phyloP scores from a whole-genome alignment of 257 asterid species.

The Scutellaria baicalensis region DNA sequence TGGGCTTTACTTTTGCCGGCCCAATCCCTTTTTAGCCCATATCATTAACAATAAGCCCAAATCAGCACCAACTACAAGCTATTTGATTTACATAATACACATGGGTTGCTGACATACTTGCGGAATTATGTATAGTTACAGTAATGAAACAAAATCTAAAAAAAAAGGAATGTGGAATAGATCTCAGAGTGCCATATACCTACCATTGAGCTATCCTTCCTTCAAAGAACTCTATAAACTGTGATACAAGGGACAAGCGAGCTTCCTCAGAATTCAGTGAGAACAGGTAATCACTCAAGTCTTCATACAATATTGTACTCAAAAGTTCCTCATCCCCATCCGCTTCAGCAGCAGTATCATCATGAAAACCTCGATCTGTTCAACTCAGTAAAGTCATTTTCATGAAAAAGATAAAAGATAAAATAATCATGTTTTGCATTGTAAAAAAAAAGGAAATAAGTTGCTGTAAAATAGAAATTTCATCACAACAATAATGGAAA shows the following conservation, averaged over 20 bases:
- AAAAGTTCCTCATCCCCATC: conserved; percentile 79
- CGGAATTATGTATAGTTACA: not conserved
- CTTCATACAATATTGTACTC: conserved; percentile 73
- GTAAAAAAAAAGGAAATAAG: not conserved
- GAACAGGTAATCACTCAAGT: conserved; percentile 79
- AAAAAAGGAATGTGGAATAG: conserved; percentile 1
- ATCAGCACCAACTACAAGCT: not conserved
- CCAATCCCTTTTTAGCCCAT: too few relatives aligned
- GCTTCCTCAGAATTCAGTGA: conserved; percentile 77
- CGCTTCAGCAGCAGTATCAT: conserved; percentile 34
- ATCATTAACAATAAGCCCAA: not conserved
- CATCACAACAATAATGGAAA: not conserved
- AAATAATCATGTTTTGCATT: not conserved
- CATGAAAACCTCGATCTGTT: conserved; percentile 35
- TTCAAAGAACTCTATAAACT: conserved; percentile 81
- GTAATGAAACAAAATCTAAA: conserved; percentile 4
- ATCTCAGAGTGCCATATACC: conserved; percentile 24
- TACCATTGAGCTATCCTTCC: conserved; percentile 93
- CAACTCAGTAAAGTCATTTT: conserved; percentile 20
- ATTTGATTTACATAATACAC: not conserved
- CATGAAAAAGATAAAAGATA: not conserved
- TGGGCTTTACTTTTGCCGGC: too few relatives aligned
- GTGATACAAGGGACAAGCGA: conserved; percentile 61
- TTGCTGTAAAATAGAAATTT: not conserved
- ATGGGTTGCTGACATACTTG: not conserved